phyloP scores from a whole-genome alignment of 805 yeast species.

The Wickerhamiella lipophila region DNA sequence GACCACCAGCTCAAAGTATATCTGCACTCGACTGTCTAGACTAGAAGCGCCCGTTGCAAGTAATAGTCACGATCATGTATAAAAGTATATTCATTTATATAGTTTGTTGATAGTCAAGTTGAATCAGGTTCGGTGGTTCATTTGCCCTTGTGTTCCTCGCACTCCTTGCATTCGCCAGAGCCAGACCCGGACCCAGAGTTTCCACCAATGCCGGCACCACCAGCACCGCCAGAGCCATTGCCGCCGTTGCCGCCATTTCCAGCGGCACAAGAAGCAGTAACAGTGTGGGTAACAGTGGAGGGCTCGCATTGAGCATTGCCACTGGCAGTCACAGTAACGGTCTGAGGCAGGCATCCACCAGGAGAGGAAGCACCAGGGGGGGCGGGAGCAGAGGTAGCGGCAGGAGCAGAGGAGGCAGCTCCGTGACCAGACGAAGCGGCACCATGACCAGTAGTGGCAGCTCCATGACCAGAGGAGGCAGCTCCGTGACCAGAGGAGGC shows the following conservation, averaged over 20 bases:
- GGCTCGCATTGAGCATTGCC: neutral
- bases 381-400: neutral
- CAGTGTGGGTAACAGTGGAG: neutral
- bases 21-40: no score
- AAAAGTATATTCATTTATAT: neutral
- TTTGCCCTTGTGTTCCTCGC: slow-evolving; percentile 1
- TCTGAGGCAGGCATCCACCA: neutral
- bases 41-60: neutral
- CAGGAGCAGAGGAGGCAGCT: neutral
- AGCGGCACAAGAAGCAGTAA: neutral
- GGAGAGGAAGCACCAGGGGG: neutral
- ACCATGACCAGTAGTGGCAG: neutral
- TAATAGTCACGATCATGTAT: neutral
- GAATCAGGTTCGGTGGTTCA: neutral
- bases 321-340: neutral
- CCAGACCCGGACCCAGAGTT: neutral
- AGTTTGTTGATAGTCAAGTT: neutral
- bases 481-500: neutral
- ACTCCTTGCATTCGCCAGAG: neutral
- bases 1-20: no score
- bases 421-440: neutral
- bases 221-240: slow-evolving; percentile 2
- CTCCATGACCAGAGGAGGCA: neutral
- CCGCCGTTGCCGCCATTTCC: slow-evolving; percentile 1
- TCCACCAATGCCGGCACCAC: neutral